A percentile compares a stretch with the other conserved stretches of the same genome.
Conservation (phyloP, 495 filamentous ascomycete genomes). For the Penicillium pancosmium region DNA sequence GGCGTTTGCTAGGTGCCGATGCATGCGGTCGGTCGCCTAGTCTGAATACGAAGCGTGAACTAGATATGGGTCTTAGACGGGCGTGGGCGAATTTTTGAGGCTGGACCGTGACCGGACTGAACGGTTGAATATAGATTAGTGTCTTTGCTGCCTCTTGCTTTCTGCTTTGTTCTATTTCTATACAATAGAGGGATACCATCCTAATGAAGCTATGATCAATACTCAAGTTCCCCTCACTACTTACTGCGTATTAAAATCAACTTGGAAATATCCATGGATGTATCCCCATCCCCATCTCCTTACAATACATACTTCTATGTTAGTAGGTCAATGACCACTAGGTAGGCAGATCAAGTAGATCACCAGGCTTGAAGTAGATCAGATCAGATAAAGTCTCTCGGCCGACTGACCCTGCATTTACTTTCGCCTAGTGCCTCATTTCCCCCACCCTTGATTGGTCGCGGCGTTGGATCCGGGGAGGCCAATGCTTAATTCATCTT, state of each 20-base stretch:
- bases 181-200: constrained; percentile 27
- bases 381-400: neutral
- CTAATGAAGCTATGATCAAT: constrained; percentile 34
- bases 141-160: constrained; percentile 12
- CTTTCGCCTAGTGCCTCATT: constrained; percentile 8
- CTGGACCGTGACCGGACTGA: neutral
- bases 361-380: neutral
- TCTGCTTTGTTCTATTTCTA: constrained; percentile 14
- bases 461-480: constrained; percentile 2
- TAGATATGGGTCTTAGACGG: constrained; percentile 8
- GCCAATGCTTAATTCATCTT: constrained; percentile 12
- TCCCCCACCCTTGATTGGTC: constrained; percentile 12
- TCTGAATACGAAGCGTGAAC: too few species aligned
- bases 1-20: too few species aligned
- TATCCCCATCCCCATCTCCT: too few species aligned
- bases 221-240: neutral
- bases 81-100: constrained; percentile 12
- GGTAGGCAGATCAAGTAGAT: too few species aligned
- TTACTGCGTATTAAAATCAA: too few species aligned
- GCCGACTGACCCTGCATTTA: neutral
- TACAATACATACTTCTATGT: too few species aligned
- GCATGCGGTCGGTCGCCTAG: too few species aligned
- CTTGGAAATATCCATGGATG: too few species aligned
- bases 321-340: too few species aligned
- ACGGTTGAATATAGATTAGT: neutral